Base-by-base conservation (phyloP, 257 asterid genomes). In the Orobanche coerulescens region DNA sequence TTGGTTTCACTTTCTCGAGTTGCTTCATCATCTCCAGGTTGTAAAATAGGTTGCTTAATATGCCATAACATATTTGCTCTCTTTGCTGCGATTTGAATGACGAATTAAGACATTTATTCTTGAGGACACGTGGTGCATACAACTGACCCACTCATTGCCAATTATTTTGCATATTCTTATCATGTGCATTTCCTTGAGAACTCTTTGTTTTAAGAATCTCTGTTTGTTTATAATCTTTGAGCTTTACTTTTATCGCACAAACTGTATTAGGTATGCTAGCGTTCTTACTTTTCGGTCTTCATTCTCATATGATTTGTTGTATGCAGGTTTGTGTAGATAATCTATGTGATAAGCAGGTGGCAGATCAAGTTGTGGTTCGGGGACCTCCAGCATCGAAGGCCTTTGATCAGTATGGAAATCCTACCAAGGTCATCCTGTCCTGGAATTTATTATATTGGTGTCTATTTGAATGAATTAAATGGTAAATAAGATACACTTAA, bases 371-470 rank as follows among this genome's bases (percentile, higher is more conserved):
- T 72, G 98, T 88, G 83, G 77, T 85, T 62, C 90, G 98, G 48
- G 98, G 96, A 65, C 98, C 98, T 71, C 98, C 95, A 54, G 84
- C 80, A 65, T 82, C 85, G 2, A 88, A 88, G 76, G 95, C 96
- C 46, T 92, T 82, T 75, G 96, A 92, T 66, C 78, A 66, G 73
- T 79, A 76, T 59, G 95, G 98, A 68, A 92, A 88, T 74, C 96
- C 96, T 46, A 92, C 96, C 50, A 88, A 92, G 98, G 98, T 90
- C 73, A 59, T 64, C 61, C 44, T 40, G 34, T 60, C 60, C 69
- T 58, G 25, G 33, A 70, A 67, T 63, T 24, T 66, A 23, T 60
- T 10, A 23, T 18, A 68, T 64, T 44, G 25, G 19, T 61, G 12
- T 49, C 22, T 6, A 37, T 39, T n/a, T 77, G 50, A 23, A 57